Percentiles rank a stretch among this genome's conserved stretches.
Conservation (phyloP, 2,329 filamentous ascomycete genomes). For the Lizonia empirigonia region DNA sequence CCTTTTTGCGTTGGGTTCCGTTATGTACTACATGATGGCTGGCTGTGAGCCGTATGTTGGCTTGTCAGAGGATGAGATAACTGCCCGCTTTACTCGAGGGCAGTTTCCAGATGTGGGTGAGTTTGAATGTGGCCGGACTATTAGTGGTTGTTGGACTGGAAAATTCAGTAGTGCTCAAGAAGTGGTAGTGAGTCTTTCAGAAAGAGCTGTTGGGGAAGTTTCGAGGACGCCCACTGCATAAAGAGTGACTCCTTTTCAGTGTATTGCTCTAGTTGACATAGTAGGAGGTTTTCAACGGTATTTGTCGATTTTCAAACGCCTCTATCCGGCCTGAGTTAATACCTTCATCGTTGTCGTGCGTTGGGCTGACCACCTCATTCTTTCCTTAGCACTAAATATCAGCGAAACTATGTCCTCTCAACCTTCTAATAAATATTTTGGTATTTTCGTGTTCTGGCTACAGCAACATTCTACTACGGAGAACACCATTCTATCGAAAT, state of each 20-base stretch:
- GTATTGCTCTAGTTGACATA: background rate
- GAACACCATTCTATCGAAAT: no score
- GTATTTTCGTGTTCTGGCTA: slow-evolving; percentile 19
- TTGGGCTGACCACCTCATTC: slow-evolving; percentile 30
- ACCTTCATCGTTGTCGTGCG: slow-evolving; percentile 25
- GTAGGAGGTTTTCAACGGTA: background rate
- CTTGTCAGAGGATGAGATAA: slow-evolving; percentile 38
- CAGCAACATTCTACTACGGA: slow-evolving; percentile 8
- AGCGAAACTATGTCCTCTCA: slow-evolving; percentile 11
- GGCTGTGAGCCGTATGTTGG: slow-evolving; percentile 39
- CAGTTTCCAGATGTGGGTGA: slow-evolving; percentile 37
- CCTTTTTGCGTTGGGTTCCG: slow-evolving; percentile 45
- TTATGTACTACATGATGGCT: slow-evolving; percentile 46
- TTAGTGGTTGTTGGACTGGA: slow-evolving; percentile 39
- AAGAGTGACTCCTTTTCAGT: background rate
- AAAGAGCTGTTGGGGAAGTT: background rate
- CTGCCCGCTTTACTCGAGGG: slow-evolving; percentile 28
- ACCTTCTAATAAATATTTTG: slow-evolving; percentile 13
- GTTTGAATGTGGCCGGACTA: slow-evolving; percentile 34
- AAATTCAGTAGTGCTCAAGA: slow-evolving; percentile 21
- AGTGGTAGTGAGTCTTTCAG: slow-evolving; percentile 12
- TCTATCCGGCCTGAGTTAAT: background rate
- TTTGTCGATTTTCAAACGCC: background rate
- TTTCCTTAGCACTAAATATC: slow-evolving; percentile 21
- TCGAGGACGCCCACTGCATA: background rate